A percentile compares a stretch with the other conserved stretches of the same genome.
Evolutionary conservation across 208 protist species (phyloP).

Genomic region (Herpetomonas samuelpessoai): DNA sequence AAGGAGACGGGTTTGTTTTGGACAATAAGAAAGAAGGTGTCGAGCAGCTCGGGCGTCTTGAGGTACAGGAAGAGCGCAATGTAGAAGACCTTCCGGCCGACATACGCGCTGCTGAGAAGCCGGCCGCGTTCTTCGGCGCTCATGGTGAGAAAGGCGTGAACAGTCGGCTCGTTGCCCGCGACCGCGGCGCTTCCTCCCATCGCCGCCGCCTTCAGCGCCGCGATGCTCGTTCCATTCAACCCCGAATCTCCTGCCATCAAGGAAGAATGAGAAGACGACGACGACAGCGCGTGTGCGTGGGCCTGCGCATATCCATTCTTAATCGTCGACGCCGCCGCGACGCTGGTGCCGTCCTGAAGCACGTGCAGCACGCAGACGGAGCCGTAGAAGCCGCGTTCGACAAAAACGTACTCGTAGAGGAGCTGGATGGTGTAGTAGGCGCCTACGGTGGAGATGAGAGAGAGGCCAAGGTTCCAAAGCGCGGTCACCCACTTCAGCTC

Average conservation of each 20-base stretch:
- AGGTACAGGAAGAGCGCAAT: slow-evolving; percentile 71
- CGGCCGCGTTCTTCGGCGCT: background rate
- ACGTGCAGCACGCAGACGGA: background rate
- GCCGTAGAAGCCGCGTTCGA: slow-evolving; percentile 34
- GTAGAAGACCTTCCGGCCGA: slow-evolving; percentile 28
- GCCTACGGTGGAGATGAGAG: slow-evolving; percentile 62
- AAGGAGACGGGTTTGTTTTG: slow-evolving; percentile 89
- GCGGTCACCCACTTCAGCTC: slow-evolving; percentile 52
- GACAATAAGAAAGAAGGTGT: slow-evolving; percentile 84
- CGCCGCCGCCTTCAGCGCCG: background rate
- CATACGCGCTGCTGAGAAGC: background rate
- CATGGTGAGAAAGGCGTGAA: background rate
- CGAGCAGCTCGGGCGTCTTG: slow-evolving; percentile 89
- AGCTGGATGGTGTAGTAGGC: slow-evolving; percentile 35
- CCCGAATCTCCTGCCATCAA: too few relatives aligned
- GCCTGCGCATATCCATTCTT: too few relatives aligned
- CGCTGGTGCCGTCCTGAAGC: background rate
- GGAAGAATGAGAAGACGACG: too few relatives aligned
- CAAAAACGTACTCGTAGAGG: slow-evolving; percentile 45
- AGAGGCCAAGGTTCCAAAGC: slow-evolving; percentile 81
- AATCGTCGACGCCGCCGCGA: background rate
- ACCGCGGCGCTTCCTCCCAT: slow-evolving; percentile 21
- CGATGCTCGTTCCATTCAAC: too few relatives aligned
- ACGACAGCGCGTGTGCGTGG: too few relatives aligned
- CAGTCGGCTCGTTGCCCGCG: background rate